Percentiles rank a stretch among this genome's conserved stretches.
phyloP scores from a whole-genome alignment of 176 grass and related monocot genomes.

The Echinochloa phyllopogon region DNA sequence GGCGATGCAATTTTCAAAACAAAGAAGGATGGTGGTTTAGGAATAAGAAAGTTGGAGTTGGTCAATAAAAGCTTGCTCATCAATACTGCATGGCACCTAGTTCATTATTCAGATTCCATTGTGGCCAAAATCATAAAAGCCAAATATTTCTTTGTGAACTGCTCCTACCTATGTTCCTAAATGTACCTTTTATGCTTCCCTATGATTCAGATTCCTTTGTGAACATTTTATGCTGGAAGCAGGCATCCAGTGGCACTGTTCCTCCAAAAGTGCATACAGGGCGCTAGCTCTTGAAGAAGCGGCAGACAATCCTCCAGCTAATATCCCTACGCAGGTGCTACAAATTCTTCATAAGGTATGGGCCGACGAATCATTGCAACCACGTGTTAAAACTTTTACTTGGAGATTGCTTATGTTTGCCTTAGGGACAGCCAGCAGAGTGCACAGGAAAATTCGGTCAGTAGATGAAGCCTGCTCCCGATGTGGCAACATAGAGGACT shows the following conservation, averaged over 20 bases:
- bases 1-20: not conserved
- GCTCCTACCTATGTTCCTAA: not conserved
- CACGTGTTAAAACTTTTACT: not conserved
- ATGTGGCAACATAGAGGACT: no score
- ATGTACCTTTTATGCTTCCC: not conserved
- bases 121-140: not conserved
- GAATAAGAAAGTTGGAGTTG: not conserved
- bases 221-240: not conserved
- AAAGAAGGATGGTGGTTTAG: not conserved
- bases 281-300: not conserved
- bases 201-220: not conserved
- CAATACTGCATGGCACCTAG: not conserved
- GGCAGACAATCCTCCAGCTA: not conserved
- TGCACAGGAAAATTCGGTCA: not conserved
- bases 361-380: not conserved
- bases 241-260: not conserved
- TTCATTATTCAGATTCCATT: not conserved
- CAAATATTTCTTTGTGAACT: not conserved
- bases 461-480: no score
- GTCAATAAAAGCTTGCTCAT: not conserved
- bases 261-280: not conserved
- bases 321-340: not conserved
- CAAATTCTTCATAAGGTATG: not conserved
- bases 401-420: not conserved
- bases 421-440: not conserved